A percentile compares a stretch with the other conserved stretches of the same genome.
Conservation (phyloP, 768 basidiomycete species). For the Scleroderma bovista region DNA sequence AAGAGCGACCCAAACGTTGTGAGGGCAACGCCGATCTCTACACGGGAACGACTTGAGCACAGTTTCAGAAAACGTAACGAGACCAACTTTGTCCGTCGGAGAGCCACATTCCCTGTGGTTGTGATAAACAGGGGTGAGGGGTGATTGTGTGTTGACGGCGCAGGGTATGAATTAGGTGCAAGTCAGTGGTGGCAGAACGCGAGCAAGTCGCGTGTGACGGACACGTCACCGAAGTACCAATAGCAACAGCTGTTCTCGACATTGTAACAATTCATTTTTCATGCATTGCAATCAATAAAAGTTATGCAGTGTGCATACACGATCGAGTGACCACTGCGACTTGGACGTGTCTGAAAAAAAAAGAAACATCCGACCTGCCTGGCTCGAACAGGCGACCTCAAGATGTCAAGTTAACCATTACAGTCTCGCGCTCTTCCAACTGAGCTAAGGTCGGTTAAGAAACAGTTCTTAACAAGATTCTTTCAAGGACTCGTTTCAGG, state of each 20-base stretch:
- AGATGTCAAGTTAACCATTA: constrained; percentile 33
- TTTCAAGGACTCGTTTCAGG: constrained; percentile 9
- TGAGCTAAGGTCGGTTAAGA: constrained; percentile 31
- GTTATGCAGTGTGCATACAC: too few species aligned
- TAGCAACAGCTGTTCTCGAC: too few species aligned
- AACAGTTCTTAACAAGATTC: neutral
- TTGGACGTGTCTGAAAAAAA: too few species aligned
- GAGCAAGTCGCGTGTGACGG: too few species aligned
- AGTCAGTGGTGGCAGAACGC: too few species aligned
- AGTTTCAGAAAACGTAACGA: neutral
- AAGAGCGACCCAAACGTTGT: constrained; percentile 94
- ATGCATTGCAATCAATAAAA: too few species aligned
- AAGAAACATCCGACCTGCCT: constrained; percentile 31
- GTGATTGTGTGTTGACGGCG: neutral
- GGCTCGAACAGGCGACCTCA: constrained; percentile 42
- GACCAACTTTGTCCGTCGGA: constrained; percentile 46
- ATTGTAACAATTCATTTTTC: too few species aligned
- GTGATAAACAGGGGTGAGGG: constrained; percentile 6
- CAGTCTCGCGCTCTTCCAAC: constrained; percentile 49
- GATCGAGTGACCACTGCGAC: too few species aligned
- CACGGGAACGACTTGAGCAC: constrained; percentile 1
- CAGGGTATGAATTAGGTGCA: too few species aligned
- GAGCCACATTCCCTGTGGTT: constrained; percentile 38
- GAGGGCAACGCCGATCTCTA: constrained; percentile 95
- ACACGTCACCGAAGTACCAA: neutral